Evolutionary conservation across 345 rosid species (phyloP).

Genomic region (Capsella bursapastoris): DNA sequence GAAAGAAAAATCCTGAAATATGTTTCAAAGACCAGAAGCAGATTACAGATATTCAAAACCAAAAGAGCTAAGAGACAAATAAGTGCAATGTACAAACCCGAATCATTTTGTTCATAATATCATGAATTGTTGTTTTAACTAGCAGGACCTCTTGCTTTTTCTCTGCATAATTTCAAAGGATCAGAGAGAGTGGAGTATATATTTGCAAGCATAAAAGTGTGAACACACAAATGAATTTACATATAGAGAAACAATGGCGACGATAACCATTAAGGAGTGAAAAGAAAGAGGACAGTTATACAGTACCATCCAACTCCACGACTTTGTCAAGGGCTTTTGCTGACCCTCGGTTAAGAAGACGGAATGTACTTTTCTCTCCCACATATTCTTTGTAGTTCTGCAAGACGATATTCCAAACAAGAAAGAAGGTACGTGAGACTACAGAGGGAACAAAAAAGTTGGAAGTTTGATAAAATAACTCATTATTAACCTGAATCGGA

Average conservation of each 20-base stretch:
- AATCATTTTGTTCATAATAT: constrained; percentile 95
- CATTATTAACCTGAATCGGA: constrained; percentile 67
- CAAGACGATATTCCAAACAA: constrained; percentile 32
- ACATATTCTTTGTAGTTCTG: constrained; percentile 80
- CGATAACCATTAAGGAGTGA: constrained; percentile 6
- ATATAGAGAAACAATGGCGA: constrained; percentile 17
- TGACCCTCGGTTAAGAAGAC: constrained; percentile 94
- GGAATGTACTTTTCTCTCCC: constrained; percentile 86
- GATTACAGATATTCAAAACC: constrained; percentile 14
- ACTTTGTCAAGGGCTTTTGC: constrained; percentile 99
- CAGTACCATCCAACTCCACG: constrained; percentile 91
- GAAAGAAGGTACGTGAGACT: not conserved
- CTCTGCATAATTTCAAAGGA: constrained; percentile 54
- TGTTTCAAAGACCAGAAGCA: not conserved
- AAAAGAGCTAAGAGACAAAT: constrained; percentile 21
- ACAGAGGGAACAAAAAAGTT: constrained; percentile 10
- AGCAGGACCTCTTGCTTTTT: constrained; percentile 76
- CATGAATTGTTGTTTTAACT: constrained; percentile 93
- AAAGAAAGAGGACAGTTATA: constrained; percentile 17
- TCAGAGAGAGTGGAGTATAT: constrained; percentile 36
- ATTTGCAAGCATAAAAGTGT: not conserved
- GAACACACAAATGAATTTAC: not conserved
- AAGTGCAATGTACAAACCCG: constrained; percentile 55
- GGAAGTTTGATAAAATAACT: constrained; percentile 15
- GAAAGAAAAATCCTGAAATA: constrained; percentile 6